These are phyloP conservation scores for Fraxinus nigra DNA, from an alignment of 305 asterid genomes.

Conservation along the genomic window DNA sequence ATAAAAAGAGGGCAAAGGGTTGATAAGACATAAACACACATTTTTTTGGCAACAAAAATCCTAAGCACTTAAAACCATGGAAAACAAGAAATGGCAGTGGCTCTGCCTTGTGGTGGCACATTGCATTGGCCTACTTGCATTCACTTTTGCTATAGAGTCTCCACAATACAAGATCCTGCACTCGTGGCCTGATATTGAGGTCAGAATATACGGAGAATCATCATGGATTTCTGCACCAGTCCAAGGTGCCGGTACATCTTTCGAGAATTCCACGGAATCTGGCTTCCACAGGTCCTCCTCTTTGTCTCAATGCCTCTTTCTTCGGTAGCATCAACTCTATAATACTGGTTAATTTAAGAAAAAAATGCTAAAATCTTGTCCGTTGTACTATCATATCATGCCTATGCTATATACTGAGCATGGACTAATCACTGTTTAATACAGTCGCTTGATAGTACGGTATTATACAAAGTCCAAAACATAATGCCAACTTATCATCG, in stretches of 20 bases:
- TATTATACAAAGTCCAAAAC: not conserved
- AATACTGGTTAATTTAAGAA: not conserved
- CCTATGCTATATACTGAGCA: not conserved
- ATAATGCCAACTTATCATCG: not conserved
- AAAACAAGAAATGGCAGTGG: not conserved
- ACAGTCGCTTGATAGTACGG: not conserved
- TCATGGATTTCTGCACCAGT: conserved; percentile 18
- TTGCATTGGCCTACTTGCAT: not conserved
- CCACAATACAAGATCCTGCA: conserved; percentile 18
- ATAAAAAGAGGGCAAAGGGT: not conserved
- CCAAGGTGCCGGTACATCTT: conserved; percentile 1
- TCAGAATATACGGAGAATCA: conserved; percentile 25
- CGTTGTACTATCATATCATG: not conserved
- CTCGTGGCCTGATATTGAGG: conserved; percentile 22
- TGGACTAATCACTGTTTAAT: not conserved
- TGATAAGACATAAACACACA: not conserved
- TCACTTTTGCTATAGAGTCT: conserved; percentile 3
- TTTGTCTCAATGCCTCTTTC: not conserved
- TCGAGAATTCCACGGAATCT: conserved; percentile 17
- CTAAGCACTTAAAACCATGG: not conserved
- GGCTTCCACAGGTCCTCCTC: conserved; percentile 25
- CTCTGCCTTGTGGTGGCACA: not conserved
- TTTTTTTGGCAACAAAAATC: not conserved
- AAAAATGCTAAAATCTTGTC: not conserved
- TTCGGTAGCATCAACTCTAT: not conserved